A percentile compares a stretch with the other conserved stretches of the same genome.
Conservation (phyloP, 129 eudicot species). For the Arctium lappa region DNA sequence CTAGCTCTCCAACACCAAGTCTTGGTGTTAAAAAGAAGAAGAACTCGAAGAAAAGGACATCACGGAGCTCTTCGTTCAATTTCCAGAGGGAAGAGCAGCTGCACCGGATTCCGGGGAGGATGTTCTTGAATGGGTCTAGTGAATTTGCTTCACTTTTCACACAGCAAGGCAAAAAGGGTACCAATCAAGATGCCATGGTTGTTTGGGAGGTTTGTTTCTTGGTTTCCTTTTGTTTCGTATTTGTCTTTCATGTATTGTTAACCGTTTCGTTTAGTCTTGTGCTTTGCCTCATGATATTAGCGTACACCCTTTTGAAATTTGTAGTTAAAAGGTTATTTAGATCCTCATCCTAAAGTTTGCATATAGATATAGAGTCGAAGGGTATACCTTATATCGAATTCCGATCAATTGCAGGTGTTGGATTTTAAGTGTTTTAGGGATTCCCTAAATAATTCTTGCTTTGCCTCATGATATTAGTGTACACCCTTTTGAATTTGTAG, state of each 20-base stretch:
- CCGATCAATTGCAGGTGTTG: not conserved
- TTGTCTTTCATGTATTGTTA: not conserved
- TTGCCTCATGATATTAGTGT: not conserved
- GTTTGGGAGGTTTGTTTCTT: slow-evolving; percentile 90
- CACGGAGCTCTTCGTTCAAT: slow-evolving; percentile 74
- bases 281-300: not conserved
- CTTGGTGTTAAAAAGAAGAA: slow-evolving; percentile 46
- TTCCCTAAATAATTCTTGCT: not conserved
- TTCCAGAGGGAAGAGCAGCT: slow-evolving; percentile 65
- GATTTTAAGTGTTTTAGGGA: not conserved
- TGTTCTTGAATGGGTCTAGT: slow-evolving; percentile 79
- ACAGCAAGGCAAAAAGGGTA: slow-evolving; percentile 95
- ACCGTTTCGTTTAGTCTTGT: not conserved
- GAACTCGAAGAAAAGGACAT: slow-evolving; percentile 42
- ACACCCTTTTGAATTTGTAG: not conserved
- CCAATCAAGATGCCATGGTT: slow-evolving; percentile 99
- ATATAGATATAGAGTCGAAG: not conserved
- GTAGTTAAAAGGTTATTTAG: not conserved
- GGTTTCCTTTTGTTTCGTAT: too few relatives aligned
- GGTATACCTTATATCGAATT: not conserved
- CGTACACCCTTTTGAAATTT: not conserved
- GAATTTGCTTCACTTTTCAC: slow-evolving; percentile 80
- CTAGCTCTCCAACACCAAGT: slow-evolving; percentile 50
- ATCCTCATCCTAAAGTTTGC: not conserved
- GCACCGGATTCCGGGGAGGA: slow-evolving; percentile 64